phyloP scores from a whole-genome alignment of 2,329 filamentous ascomycete genomes.

The Stachybotrys echinatus region DNA sequence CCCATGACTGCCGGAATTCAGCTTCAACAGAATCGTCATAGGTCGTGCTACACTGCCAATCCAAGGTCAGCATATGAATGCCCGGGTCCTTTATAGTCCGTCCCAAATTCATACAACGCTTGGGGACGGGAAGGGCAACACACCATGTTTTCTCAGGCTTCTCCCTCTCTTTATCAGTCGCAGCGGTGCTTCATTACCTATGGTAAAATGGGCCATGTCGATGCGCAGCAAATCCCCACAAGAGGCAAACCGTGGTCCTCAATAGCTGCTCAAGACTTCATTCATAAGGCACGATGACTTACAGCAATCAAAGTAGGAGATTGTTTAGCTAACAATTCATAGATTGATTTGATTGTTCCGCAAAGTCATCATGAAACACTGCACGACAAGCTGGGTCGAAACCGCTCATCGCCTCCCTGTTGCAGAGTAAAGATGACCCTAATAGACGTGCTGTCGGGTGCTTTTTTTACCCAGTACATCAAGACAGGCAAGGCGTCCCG shows the following conservation, averaged over 20 bases:
- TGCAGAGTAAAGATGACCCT: conserved; percentile 68
- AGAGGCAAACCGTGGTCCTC: conserved; percentile 74
- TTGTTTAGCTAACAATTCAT: not conserved
- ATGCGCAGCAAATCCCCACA: conserved; percentile 62
- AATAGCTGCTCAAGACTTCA: conserved; percentile 59
- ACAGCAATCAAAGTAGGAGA: not conserved
- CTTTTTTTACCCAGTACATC: conserved; percentile 81
- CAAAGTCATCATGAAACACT: conserved; percentile 53
- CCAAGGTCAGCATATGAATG: too few relatives aligned
- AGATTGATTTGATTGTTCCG: conserved; percentile 69
- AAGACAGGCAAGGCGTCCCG: conserved; percentile 56
- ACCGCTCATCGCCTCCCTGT: conserved; percentile 42
- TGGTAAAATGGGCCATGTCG: conserved; percentile 62
- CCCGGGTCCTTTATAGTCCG: too few relatives aligned
- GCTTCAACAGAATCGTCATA: too few relatives aligned
- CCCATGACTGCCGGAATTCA: not conserved
- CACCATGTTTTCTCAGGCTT: not conserved
- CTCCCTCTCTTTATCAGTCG: conserved; percentile 36
- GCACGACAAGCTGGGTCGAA: conserved; percentile 41
- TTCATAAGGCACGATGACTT: conserved; percentile 53
- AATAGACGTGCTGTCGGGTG: conserved; percentile 62
- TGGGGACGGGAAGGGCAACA: too few relatives aligned
- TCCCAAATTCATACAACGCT: too few relatives aligned
- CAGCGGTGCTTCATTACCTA: conserved; percentile 73
- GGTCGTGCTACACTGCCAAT: too few relatives aligned